Base-by-base conservation (phyloP, 2,329 filamentous ascomycete species). In the Aspergillus sp. region DNA sequence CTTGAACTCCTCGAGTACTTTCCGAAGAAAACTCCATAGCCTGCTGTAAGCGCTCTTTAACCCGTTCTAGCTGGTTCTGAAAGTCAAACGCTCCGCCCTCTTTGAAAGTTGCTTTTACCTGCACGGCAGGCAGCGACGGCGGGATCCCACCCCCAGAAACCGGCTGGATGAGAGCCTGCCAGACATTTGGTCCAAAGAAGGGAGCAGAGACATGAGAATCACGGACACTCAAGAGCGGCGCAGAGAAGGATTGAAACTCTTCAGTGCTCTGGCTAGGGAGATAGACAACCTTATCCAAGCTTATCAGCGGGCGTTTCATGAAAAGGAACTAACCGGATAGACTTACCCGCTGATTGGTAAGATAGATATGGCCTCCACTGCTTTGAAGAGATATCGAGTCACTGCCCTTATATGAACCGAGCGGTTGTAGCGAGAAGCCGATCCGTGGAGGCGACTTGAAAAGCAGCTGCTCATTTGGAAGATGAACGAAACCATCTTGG, bases 31-130 rank as follows among this genome's bases (percentile, higher is more conserved):
- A 60, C 44, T 93, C 87, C 33, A 90, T 81, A 6, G 84, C 88
- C 60, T 96, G 88, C 54, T 85, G 80, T 48, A 95, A 72, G 5
- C 89, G 80, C 63, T 95, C 90, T 63, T 88, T 90, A 54, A 96
- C 83, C 48, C 86, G 78, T 60, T 94, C 88, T 62, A 90, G 95
- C 45, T 81, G 81, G 44, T 82, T 80, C 60, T 90, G 85, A 63
- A 95, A 97, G 58, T 95, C 90, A 66, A 86, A 93, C 49, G 90
- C 90, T n/a, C 91, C 91, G 39, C 91, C 91, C 53, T 97, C 90
- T 64, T 90, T 90, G 75, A 97, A 97, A 19, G 85, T 90, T 60
- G 96, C 78, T 65, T 87, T 90, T 56, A 95, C 69, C 60, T 93
- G 88, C 39, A 95, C 76, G 23, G 84, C 82, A 15, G 84, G 79